These are phyloP conservation scores for Populus tomentosa DNA, from an alignment of 441 rosid genomes.

Conservation along the genomic window DNA sequence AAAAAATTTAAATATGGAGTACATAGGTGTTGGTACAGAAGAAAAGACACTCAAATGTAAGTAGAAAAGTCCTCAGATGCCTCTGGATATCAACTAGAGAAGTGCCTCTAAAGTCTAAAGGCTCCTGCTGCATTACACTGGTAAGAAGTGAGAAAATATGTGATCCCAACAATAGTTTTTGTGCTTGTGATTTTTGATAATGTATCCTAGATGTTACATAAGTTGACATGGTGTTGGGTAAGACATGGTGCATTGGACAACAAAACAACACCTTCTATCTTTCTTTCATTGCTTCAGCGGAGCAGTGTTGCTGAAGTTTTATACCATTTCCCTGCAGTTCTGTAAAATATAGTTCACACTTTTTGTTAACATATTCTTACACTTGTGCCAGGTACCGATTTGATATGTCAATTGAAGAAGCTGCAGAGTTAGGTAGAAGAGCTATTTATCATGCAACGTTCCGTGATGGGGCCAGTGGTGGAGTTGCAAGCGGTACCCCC, in stretches of 20 bases:
- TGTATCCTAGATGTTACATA: neutral
- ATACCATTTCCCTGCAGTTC: neutral
- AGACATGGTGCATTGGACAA: neutral
- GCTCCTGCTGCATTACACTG: too few species aligned
- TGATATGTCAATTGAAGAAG: conserved; percentile 90
- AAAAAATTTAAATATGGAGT: too few species aligned
- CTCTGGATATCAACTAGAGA: too few species aligned
- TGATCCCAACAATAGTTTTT: too few species aligned
- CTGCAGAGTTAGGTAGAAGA: conserved; percentile 93
- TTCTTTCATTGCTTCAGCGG: neutral
- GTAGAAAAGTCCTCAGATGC: too few species aligned
- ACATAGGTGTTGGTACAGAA: too few species aligned
- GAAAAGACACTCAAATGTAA: too few species aligned
- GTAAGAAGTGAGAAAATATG: too few species aligned
- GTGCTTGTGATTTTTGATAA: too few species aligned
- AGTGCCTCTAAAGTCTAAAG: too few species aligned
- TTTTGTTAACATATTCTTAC: neutral
- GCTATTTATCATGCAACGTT: conserved; percentile 98
- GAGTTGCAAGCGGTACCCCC: conserved; percentile 91
- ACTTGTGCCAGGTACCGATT: conserved; percentile 52
- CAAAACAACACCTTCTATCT: neutral
- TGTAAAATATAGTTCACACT: neutral
- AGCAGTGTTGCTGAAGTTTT: neutral
- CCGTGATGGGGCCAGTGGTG: conserved; percentile 99
- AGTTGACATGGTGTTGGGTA: neutral